Conservation (phyloP, 2,329 filamentous ascomycete genomes). For the Talaromyces sp. region DNA sequence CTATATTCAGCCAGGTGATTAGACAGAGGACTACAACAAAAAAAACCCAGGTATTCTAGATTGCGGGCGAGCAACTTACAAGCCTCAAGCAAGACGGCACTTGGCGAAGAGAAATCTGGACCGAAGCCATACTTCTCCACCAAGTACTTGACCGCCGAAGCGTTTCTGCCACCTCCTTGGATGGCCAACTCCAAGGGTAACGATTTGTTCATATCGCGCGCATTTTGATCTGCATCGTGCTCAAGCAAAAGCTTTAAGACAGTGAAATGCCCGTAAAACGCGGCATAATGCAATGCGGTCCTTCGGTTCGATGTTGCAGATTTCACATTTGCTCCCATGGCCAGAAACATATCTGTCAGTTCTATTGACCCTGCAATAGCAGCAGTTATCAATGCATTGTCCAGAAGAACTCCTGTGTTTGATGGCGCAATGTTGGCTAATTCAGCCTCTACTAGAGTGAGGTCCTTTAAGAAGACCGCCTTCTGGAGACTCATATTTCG, state of each 20-base stretch:
- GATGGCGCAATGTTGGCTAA: background rate
- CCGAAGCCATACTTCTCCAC: background rate
- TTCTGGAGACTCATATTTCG: background rate
- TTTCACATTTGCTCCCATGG: background rate
- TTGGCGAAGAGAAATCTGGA: background rate
- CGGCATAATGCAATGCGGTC: conserved; percentile 2
- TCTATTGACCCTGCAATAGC: background rate
- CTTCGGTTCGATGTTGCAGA: background rate
- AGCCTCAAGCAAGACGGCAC: background rate
- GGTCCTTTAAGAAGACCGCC: background rate
- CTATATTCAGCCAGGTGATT: background rate
- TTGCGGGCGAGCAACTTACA: background rate
- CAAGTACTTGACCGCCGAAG: background rate
- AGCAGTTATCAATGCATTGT: background rate
- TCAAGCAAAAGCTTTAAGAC: background rate
- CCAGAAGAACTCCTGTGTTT: background rate
- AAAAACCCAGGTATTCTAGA: background rate
- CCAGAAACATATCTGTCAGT: background rate
- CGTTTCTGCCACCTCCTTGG: conserved; percentile 1
- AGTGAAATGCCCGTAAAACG: background rate
- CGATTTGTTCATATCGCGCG: conserved; percentile 1
- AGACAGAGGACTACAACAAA: background rate
- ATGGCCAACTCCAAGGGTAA: conserved; percentile 5
- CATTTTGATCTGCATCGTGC: background rate
- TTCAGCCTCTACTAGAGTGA: background rate